Percentiles rank a stretch among this genome's conserved stretches.
phyloP scores from a whole-genome alignment of 495 filamentous ascomycete species.

The Acidomyces sp. region DNA sequence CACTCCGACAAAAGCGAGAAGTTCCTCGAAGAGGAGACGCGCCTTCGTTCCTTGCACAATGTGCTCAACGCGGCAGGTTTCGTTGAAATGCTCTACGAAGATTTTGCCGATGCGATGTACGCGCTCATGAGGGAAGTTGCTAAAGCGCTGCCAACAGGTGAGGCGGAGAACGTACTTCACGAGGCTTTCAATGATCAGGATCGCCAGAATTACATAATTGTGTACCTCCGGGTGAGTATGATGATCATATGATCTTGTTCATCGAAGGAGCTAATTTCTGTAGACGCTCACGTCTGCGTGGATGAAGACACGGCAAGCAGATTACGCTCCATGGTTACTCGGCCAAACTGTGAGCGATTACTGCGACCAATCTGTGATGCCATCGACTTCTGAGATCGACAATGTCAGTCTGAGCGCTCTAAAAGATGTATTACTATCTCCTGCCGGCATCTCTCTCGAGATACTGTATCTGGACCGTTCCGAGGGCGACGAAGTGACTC shows the following conservation, averaged over 20 bases:
- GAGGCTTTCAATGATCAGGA: constrained; percentile 63
- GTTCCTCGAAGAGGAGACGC: constrained; percentile 52
- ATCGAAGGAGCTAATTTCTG: neutral
- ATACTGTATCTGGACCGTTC: constrained; percentile 88
- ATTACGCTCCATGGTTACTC: constrained; percentile 58
- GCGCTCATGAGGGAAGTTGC: constrained; percentile 48
- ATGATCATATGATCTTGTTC: neutral
- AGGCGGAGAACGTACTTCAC: constrained; percentile 49
- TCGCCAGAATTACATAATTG: constrained; percentile 58
- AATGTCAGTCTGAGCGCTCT: constrained; percentile 68
- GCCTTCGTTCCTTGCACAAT: constrained; percentile 57
- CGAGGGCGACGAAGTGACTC: constrained; percentile 63
- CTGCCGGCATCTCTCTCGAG: constrained; percentile 67
- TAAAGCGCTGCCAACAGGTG: constrained; percentile 36
- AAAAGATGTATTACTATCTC: constrained; percentile 66
- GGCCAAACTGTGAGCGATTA: constrained; percentile 53
- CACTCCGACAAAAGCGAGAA: constrained; percentile 48
- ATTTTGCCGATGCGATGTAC: constrained; percentile 67
- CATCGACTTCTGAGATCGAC: constrained; percentile 71
- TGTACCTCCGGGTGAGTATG: constrained; percentile 47
- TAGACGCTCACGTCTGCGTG: constrained; percentile 75
- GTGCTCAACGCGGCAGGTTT: constrained; percentile 60
- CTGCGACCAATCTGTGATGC: constrained; percentile 56
- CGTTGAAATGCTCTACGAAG: constrained; percentile 55
- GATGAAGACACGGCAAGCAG: constrained; percentile 59